Evolutionary conservation across 2,329 filamentous ascomycete species (phyloP).

Genomic region (Apiospora koreana): DNA sequence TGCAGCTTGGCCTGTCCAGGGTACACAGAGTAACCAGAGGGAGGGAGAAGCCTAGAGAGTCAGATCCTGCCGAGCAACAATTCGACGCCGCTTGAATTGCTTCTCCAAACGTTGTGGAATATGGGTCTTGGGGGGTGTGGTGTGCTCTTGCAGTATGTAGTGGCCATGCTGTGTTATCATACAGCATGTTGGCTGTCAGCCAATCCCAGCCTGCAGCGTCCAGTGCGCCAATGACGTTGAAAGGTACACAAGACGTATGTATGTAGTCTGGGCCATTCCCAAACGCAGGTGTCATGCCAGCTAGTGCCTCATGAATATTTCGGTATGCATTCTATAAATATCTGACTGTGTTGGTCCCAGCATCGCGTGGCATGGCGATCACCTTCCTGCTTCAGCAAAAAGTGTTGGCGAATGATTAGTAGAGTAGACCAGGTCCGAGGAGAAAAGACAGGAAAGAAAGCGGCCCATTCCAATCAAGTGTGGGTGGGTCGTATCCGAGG

Average conservation of each 20-base stretch:
- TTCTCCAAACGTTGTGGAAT: background rate
- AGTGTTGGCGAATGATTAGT: background rate
- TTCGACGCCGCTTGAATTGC: background rate
- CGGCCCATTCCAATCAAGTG: background rate
- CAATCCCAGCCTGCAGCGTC: background rate
- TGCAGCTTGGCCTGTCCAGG: background rate
- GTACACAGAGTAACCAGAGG: no score
- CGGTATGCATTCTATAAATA: conserved; percentile 1
- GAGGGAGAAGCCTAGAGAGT: background rate
- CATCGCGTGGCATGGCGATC: background rate
- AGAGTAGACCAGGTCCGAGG: background rate
- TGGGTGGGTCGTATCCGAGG: background rate
- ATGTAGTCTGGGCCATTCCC: background rate
- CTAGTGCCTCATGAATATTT: background rate
- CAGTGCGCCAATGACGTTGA: background rate
- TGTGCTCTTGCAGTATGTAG: background rate
- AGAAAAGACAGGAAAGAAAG: background rate
- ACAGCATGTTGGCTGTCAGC: background rate
- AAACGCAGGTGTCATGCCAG: background rate
- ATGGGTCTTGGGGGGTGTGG: background rate
- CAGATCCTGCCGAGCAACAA: background rate
- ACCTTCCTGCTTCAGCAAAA: background rate
- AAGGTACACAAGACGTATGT: no score
- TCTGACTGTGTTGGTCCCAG: background rate
- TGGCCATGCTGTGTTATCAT: background rate